These are phyloP conservation scores for Leishmania aethiopica DNA, from an alignment of 208 protist genomes.

Conservation along the genomic window DNA sequence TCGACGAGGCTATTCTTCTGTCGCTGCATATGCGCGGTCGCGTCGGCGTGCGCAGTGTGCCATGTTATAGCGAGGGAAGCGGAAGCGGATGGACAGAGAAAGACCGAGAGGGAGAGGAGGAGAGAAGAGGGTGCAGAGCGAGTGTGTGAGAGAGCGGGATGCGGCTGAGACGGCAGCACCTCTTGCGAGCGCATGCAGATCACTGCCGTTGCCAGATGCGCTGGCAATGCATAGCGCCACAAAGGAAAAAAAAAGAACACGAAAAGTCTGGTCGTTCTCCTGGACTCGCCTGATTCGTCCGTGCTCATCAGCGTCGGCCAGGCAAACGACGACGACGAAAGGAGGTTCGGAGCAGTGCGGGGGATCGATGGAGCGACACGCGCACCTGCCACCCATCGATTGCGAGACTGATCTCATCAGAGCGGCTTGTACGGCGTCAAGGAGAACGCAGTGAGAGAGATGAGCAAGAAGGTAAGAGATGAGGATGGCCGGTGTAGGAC, in stretches of 20 bases:
- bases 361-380: background rate
- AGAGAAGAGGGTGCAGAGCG: background rate
- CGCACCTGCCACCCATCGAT: background rate
- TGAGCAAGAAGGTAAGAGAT: background rate
- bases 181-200: background rate
- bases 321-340: background rate
- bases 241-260: background rate
- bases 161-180: background rate
- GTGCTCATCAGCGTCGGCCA: background rate
- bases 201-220: background rate
- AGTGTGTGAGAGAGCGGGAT: background rate
- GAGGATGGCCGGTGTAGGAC: background rate
- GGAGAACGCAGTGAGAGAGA: constrained; percentile 10
- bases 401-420: background rate
- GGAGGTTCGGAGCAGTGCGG: background rate
- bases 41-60: background rate
- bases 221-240: background rate
- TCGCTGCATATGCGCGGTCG: background rate
- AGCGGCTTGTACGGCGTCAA: background rate
- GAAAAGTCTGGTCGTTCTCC: background rate
- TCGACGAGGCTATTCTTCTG: background rate
- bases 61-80: background rate
- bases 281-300: background rate
- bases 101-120: background rate
- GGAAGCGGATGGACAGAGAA: background rate